Base-by-base conservation (phyloP, 2,329 filamentous ascomycete genomes). In the Pleurostoma richardsiae region DNA sequence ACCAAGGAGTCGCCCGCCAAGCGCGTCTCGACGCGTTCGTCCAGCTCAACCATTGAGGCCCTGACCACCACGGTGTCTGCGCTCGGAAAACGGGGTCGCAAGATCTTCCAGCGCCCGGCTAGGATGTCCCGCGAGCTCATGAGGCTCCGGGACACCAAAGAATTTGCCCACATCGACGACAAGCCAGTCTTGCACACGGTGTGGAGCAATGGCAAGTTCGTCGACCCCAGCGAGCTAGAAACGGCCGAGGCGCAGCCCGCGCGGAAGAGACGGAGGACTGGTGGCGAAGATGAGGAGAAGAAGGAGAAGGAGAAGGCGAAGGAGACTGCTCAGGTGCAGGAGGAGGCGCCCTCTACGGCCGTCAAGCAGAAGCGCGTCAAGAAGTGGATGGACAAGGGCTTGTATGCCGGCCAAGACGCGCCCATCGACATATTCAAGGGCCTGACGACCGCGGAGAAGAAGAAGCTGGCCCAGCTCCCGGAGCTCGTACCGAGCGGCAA, bases 351-450 rank as follows among this genome's bases (percentile, higher is more conserved):
- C 28, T 56, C 63, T 5, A 59, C 65, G 8, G 54, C 52, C 10
- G 57, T 64, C 29, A 70, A 66, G 51, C 66, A 70, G 52, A 70
- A 76, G 47, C 74, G 72, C 36, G 68, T 73, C 44, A 95, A 95
- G 72, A 83, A 83, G 54, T 97, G 88, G 79, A 73, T 95, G 45
- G 74, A 77, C 44, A 88, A 90, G 62, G 94, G 92, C 7, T 74
- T 97, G 10, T 97, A 95, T 59, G 85, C 89, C 1, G 94, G 94
- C 29, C 92, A 96, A 63, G 75, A 83, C 30, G 68, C 67, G 5
- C 76, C 77, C 1, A 53, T 60, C 5, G 74, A 80, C 47, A 60
- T 70, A 6, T 62, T 62, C 41, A 69, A 73, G 54, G 73, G 76
- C 4, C 65, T 82, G n/a, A 74, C 69, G 3, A 46, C 65, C 2